These are phyloP conservation scores for Tympanopsis confertula DNA, from an alignment of 2,329 filamentous ascomycete genomes.

Conservation along the genomic window DNA sequence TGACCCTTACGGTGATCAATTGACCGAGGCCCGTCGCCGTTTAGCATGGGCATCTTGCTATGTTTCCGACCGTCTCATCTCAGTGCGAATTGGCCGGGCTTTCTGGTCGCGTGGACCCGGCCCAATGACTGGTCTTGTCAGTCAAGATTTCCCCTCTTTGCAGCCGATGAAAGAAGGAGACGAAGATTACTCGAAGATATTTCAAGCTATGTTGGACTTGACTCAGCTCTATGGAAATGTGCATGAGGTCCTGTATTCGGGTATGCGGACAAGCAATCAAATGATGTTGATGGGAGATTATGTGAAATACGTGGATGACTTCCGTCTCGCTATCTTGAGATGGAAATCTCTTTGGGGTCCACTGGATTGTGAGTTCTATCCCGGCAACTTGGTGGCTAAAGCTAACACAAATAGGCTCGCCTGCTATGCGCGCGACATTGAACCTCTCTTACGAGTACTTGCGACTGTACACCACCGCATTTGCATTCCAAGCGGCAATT, in stretches of 20 bases:
- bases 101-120: slow-evolving; percentile 66
- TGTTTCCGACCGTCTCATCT: slow-evolving; percentile 56
- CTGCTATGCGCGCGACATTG: slow-evolving; percentile 54
- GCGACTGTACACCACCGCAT: slow-evolving; percentile 63
- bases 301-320: slow-evolving; percentile 66
- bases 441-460: slow-evolving; percentile 64
- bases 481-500: slow-evolving; percentile 63
- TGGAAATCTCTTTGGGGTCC: slow-evolving; percentile 64
- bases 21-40: slow-evolving; percentile 48
- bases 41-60: slow-evolving; percentile 62
- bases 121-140: slow-evolving; percentile 50
- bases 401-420: too few relatives aligned
- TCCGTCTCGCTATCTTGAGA: slow-evolving; percentile 53
- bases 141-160: slow-evolving; percentile 57
- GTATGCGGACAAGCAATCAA: slow-evolving; percentile 57
- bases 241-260: slow-evolving; percentile 63
- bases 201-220: slow-evolving; percentile 60
- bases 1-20: slow-evolving; percentile 44
- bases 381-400: slow-evolving; percentile 6
- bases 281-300: slow-evolving; percentile 62
- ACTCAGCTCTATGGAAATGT: slow-evolving; percentile 65
- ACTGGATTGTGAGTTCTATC: slow-evolving; percentile 37
- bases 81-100: slow-evolving; percentile 58
- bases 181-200: slow-evolving; percentile 57
- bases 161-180: slow-evolving; percentile 43